Percentiles rank a stretch among this genome's conserved stretches.
phyloP scores from a whole-genome alignment of 805 yeast species.

The Torulaspora microellipsoides region DNA sequence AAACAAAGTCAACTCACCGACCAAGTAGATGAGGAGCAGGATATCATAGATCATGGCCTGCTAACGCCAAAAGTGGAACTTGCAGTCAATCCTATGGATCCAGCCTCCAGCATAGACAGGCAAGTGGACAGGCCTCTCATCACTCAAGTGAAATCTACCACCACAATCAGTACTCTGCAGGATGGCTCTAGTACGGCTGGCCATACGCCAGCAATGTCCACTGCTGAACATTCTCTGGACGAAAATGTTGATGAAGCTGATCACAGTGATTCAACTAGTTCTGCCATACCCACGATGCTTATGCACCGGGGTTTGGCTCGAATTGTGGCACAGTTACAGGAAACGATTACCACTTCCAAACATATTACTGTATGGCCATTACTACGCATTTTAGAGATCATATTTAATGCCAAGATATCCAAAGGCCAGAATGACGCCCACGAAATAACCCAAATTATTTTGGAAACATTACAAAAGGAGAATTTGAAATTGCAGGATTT shows the following conservation, averaged over 20 bases:
- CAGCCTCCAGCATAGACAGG: slow-evolving; percentile 6
- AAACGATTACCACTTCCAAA: slow-evolving; percentile 48
- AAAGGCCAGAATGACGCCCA: slow-evolving; percentile 92
- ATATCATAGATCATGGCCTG: slow-evolving; percentile 4
- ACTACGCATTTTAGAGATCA: slow-evolving; percentile 63
- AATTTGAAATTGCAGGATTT: slow-evolving; percentile 40
- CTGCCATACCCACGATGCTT: slow-evolving; percentile 40
- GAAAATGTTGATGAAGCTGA: slow-evolving; percentile 1
- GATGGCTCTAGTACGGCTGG: slow-evolving; percentile 6
- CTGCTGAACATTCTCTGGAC: slow-evolving; percentile 5
- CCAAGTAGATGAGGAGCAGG: neutral
- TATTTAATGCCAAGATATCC: slow-evolving; percentile 70
- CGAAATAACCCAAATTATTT: slow-evolving; percentile 74
- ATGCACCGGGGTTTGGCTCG: slow-evolving; percentile 55
- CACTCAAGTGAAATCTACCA: slow-evolving; percentile 12
- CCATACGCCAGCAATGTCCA: slow-evolving; percentile 10
- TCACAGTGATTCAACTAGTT: neutral
- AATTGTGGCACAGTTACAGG: slow-evolving; percentile 54
- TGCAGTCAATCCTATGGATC: slow-evolving; percentile 11
- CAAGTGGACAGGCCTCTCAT: slow-evolving; percentile 7
- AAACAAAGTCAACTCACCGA: slow-evolving; percentile 6
- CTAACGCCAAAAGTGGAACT: slow-evolving; percentile 7
- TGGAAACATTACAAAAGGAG: slow-evolving; percentile 76
- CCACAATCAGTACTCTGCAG: slow-evolving; percentile 12
- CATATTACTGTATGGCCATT: slow-evolving; percentile 76